Percentiles rank a stretch among this genome's conserved stretches.
These are phyloP conservation scores for Schwanniomyces pseudopolymorphus DNA, from an alignment of 805 yeast genomes.

Conservation along the genomic window DNA sequence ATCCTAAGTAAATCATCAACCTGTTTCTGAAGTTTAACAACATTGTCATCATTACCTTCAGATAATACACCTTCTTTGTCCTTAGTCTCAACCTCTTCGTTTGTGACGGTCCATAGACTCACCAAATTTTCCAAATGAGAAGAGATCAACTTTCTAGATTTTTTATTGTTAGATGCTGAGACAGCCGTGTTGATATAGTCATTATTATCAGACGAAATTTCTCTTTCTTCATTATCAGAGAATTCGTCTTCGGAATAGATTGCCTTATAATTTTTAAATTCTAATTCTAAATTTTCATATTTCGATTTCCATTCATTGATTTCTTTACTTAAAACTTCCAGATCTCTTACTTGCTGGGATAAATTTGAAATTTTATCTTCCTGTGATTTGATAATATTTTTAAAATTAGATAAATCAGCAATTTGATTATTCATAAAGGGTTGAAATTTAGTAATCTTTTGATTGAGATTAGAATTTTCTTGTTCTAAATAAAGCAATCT, in stretches of 20 bases:
- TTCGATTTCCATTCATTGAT: constrained; percentile 48
- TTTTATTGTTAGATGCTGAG: constrained; percentile 19
- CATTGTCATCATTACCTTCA: constrained; percentile 16
- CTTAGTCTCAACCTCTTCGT: constrained; percentile 8
- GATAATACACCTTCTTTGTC: constrained; percentile 3
- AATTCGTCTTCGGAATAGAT: constrained; percentile 32
- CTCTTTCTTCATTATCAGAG: constrained; percentile 23
- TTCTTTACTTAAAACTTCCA: constrained; percentile 45
- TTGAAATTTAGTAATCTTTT: constrained; percentile 47
- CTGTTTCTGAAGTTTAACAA: constrained; percentile 50
- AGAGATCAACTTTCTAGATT: constrained; percentile 29
- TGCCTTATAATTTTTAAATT: constrained; percentile 40
- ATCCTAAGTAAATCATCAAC: constrained; percentile 54
- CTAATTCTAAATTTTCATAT: constrained; percentile 43
- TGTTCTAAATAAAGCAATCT: constrained; percentile 44
- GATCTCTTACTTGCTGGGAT: constrained; percentile 39
- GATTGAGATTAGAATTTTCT: constrained; percentile 44
- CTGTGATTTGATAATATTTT: constrained; percentile 54
- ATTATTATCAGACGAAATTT: constrained; percentile 9
- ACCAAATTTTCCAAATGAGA: constrained; percentile 36
- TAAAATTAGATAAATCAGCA: constrained; percentile 51
- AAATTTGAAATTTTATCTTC: constrained; percentile 44
- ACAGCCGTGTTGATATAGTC: constrained; percentile 21
- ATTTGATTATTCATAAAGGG: constrained; percentile 54
- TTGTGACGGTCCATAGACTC: constrained; percentile 27